Evolutionary conservation across 1,139 yeast species (phyloP).

Genomic region (Blastobotrys persicus): DNA sequence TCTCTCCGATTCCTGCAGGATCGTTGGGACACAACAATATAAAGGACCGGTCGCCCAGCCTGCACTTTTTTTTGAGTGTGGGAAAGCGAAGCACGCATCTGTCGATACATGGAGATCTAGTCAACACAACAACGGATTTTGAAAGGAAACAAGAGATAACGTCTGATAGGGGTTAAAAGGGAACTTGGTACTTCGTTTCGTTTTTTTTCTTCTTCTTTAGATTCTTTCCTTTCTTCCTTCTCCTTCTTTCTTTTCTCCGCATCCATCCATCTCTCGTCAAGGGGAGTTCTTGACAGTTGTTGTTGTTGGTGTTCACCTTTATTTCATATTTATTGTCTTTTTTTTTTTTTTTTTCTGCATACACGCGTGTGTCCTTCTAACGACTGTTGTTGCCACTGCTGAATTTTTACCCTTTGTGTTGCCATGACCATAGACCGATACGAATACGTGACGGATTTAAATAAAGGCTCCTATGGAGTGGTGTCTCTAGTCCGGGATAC

Average conservation of each 20-base stretch:
- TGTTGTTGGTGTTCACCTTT: neutral
- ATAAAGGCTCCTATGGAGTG: conserved; percentile 91
- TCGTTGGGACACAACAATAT: neutral
- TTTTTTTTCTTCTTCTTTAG: neutral
- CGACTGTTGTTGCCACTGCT: too few relatives aligned
- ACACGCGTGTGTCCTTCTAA: too few relatives aligned
- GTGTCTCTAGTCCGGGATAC: conserved; percentile 84
- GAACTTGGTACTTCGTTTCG: neutral
- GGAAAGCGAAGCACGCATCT: neutral
- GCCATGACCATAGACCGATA: conserved; percentile 52
- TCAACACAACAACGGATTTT: neutral
- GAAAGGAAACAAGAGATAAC: neutral
- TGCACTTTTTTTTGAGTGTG: neutral
- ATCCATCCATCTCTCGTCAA: too few relatives aligned
- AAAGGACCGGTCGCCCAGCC: neutral
- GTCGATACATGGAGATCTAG: neutral
- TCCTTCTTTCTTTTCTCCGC: neutral
- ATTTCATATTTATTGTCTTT: too few relatives aligned
- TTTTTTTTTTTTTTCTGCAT: neutral
- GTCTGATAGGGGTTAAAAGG: neutral
- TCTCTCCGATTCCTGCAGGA: neutral
- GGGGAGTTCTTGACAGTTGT: neutral
- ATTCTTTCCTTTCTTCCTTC: neutral
- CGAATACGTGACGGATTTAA: conserved; percentile 68
- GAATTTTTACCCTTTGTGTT: too few relatives aligned